phyloP scores from a whole-genome alignment of 331 rosid genomes.

The Pyracantha coccinea region DNA sequence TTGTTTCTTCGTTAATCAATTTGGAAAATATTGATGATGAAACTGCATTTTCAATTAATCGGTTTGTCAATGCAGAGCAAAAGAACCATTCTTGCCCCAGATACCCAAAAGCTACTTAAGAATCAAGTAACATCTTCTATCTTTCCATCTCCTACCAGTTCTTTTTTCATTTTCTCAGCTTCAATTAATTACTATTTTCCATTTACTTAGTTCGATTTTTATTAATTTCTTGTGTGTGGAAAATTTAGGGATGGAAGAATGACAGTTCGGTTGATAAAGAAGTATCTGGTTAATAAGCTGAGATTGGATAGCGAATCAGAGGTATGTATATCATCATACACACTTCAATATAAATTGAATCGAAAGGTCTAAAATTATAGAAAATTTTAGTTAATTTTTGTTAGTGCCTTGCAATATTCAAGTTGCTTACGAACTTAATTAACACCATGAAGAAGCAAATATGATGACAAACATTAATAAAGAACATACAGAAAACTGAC shows the following conservation, averaged over 20 bases:
- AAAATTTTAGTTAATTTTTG: not conserved
- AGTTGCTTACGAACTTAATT: not conserved
- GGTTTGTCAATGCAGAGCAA: constrained; percentile 41
- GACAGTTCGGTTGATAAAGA: constrained; percentile 83
- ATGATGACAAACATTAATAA: not conserved
- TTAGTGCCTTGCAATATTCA: not conserved
- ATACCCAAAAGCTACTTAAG: constrained; percentile 87
- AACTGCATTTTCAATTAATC: not conserved
- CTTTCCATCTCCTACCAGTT: not conserved
- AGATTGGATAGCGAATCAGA: constrained; percentile 84
- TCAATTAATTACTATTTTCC: not conserved
- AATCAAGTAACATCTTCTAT: constrained; percentile 51
- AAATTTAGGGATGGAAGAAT: constrained; percentile 76
- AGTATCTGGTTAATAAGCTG: constrained; percentile 84
- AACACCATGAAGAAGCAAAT: not conserved
- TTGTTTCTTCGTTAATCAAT: not conserved
- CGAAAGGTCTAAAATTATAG: not conserved
- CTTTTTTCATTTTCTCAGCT: not conserved
- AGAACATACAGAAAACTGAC: constrained; percentile 4
- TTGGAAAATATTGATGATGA: not conserved
- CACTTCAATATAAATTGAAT: not conserved
- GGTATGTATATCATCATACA: constrained; percentile 37
- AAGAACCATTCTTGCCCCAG: constrained; percentile 88
- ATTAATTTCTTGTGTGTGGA: not conserved
- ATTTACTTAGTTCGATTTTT: not conserved